Base-by-base conservation (phyloP, 2,329 filamentous ascomycete species). In the Arthrobotrys sinensis region DNA sequence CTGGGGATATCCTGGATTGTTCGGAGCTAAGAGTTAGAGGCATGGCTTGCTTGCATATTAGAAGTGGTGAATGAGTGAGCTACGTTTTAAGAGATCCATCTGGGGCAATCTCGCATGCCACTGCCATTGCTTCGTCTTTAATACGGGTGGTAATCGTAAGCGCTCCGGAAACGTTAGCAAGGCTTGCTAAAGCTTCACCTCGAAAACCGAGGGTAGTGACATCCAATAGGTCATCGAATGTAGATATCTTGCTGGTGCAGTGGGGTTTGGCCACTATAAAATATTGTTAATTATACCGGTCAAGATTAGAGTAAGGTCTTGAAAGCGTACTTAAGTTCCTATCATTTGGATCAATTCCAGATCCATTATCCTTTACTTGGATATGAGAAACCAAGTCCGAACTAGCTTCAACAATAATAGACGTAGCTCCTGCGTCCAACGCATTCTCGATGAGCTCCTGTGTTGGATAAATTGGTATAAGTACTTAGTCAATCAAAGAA, bases 401-500 rank as follows among this genome's bases (percentile, higher is more conserved):
- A 11, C 88, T 86, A 5, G 91, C 86, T 76, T 91, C 89, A 40
- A 92, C 83, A 8, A 86, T 85, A 43, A 92, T 84, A 0, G 87
- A 86, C 1, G 88, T 87, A 0, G 90, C 88, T 53, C 86, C 85
- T 4, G 89, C 89, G 83, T 92, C 90, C 10, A 92, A 85, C n/a
- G 89, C 86, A 82, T 92, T 92, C 78, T 92, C 90, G 45, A 92
- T 83, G 45, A 92, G 87, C 82, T 92, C 90, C 82, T 78, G 53
- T 64, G 75, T 78, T 78, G 75, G 43, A 72, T 65, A 16, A 55
- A 55, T 38, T 32, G 7, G 55, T 19, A 16, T 8, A 4, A 53
- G 16, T n/a, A n/a, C n/a, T n/a, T n/a, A 32, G 28, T 53, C 5
- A 53, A 16, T 34, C 21, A 8, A 28, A 32, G 11, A 24, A 53